Evolutionary conservation across 768 basidiomycete species (phyloP), one percentile per base, ranked within the genome.

Genomic region (Tricholoma flavovirens): DNA sequence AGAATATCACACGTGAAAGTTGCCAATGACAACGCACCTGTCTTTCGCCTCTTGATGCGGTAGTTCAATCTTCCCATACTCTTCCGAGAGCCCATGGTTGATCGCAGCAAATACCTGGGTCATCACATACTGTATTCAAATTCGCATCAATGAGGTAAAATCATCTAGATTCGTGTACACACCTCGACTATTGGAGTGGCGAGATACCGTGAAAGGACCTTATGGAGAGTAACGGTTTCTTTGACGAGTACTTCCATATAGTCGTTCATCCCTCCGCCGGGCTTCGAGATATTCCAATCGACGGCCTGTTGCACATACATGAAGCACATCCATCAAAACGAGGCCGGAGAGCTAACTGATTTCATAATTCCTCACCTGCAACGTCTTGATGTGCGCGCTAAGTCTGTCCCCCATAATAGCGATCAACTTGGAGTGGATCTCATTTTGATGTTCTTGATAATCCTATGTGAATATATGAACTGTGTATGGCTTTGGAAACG

Each of bases 381-480:
- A 77, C 22, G 88, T 78, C 63, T 83, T 86, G 67, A 93, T 87
- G 68, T 98, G 96, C 1, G 88, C 85, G 62, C 77, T 83, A 45
- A 98, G 75, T 55, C 96, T 82, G 72, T 98, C 96, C 36, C 93
- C 88, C 97, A 99, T 99, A 73, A 98, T 99, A 42, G 93, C 90
- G 57, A 99, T 88, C 54, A 99, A 78, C 75, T 99, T 99, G 51
- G 92, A 83, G 70, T 98, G 96, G 53, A 99, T 98, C 76, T 98
- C 97, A 66, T 96, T 91, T 71, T 99, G 97, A 71, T 99, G 97
- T 70, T 98, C 97, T 79, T 98, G 96, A 66, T 90, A 98, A 71
- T 98, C 97, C 88, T 95, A 66, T 55, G 54, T n/a, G n/a, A 33
- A 54, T 12, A 53, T 9, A 26, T 22, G 14, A 33, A 42, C 48